Conservation (phyloP, 2,329 filamentous ascomycete genomes). For the Cordyceps cicadae region DNA sequence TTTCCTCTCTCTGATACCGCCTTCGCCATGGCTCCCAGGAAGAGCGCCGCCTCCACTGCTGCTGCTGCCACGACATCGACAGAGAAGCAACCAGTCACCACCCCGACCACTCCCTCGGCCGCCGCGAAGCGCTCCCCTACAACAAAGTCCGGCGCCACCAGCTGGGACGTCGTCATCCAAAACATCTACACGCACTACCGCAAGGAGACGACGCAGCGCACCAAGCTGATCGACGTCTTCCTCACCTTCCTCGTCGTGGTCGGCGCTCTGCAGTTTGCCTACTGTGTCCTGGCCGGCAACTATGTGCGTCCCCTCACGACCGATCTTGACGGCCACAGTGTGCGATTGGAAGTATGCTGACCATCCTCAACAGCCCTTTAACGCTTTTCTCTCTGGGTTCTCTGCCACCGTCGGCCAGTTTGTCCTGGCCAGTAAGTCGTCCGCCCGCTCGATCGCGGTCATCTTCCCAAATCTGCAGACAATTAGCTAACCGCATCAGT, state of each 20-base stretch:
- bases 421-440: conserved; percentile 70
- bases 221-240: conserved; percentile 86
- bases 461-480: neutral
- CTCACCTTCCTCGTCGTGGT: conserved; percentile 79
- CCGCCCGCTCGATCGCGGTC: neutral
- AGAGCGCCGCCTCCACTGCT: conserved; percentile 31
- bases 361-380: conserved; percentile 66
- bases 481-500: conserved; percentile 31
- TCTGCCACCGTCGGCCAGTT: conserved; percentile 93
- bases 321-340: neutral
- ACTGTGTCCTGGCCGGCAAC: conserved; percentile 86
- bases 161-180: conserved; percentile 52
- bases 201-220: conserved; percentile 75
- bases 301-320: conserved; percentile 59
- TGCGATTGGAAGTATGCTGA: conserved; percentile 14
- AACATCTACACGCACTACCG: conserved; percentile 73
- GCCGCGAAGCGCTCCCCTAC: conserved; percentile 14
- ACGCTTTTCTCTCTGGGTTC: conserved; percentile 95
- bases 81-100: conserved; percentile 38
- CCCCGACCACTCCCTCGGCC: conserved; percentile 23
- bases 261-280: conserved; percentile 85
- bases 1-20: neutral
- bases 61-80: conserved; percentile 20
- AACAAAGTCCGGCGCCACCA: conserved; percentile 23
- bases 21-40: conserved; percentile 43